phyloP scores from a whole-genome alignment of 805 yeast species.

The Suhomyces sp. region DNA sequence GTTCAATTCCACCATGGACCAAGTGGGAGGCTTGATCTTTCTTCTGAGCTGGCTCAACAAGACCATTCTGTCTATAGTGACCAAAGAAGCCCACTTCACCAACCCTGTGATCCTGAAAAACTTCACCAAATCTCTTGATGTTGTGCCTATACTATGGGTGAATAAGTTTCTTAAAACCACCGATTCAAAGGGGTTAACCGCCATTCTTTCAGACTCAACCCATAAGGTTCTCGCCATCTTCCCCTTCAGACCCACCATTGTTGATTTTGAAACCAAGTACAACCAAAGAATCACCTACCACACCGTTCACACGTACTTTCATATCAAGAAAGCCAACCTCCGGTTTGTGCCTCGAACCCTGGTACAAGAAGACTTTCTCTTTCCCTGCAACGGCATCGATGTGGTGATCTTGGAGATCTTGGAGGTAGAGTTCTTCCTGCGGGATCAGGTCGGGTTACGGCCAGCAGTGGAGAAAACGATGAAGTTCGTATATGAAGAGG shows the following conservation, averaged over 20 bases:
- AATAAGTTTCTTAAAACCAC: conserved; percentile 24
- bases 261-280: conserved; percentile 29
- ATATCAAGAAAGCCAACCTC: conserved; percentile 28
- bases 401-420: conserved; percentile 26
- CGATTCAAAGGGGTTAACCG: conserved; percentile 24
- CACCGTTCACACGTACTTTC: conserved; percentile 26
- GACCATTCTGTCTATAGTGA: not conserved
- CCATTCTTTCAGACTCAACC: conserved; percentile 31
- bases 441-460: conserved; percentile 27
- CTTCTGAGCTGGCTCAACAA: not conserved
- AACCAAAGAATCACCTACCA: conserved; percentile 35
- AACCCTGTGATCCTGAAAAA: not conserved
- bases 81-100: not conserved
- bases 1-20: too few species aligned
- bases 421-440: conserved; percentile 30
- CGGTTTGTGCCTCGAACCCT: conserved; percentile 16
- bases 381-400: too few species aligned
- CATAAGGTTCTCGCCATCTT: conserved; percentile 32
- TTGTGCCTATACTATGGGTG: conserved; percentile 30
- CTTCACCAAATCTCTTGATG: conserved; percentile 6
- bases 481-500: conserved; percentile 24
- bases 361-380: conserved; percentile 2
- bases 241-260: conserved; percentile 25
- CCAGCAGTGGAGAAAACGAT: conserved; percentile 19
- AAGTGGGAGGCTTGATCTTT: too few species aligned